phyloP scores from a whole-genome alignment of 2,329 filamentous ascomycete genomes.

The Bipolaris oryzae region DNA sequence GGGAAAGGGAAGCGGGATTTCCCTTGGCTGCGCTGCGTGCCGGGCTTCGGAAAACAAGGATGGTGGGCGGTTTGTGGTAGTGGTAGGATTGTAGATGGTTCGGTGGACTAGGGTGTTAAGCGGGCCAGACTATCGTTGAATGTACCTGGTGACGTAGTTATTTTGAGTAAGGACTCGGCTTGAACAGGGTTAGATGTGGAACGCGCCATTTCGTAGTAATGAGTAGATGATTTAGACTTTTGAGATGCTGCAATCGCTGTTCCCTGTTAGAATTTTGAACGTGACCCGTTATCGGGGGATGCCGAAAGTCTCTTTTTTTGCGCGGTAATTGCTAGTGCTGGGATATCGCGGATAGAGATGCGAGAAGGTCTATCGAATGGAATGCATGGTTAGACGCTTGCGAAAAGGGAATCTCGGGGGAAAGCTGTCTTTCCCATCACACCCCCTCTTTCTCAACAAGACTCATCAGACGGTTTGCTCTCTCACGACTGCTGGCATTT shows the following conservation, averaged over 20 bases:
- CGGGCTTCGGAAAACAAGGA: background rate
- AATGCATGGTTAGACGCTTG: background rate
- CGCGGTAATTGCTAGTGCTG: background rate
- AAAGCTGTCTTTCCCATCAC: no score
- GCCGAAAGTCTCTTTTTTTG: constrained; percentile 1
- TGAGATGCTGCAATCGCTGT: no score
- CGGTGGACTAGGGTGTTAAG: no score
- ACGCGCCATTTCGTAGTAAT: no score
- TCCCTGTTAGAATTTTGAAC: background rate
- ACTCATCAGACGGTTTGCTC: background rate
- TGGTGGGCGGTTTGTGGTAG: no score
- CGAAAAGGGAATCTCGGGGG: background rate
- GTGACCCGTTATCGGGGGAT: background rate
- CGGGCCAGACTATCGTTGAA: no score
- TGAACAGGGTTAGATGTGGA: no score
- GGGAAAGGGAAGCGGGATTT: background rate
- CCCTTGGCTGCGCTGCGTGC: background rate
- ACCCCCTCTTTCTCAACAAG: background rate
- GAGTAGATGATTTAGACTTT: no score
- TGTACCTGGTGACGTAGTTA: no score
- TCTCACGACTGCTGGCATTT: background rate
- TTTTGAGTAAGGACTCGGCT: no score
- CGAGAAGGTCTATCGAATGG: background rate
- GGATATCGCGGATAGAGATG: background rate
- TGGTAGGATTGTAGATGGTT: no score